Evolutionary conservation across 2,329 filamentous ascomycete genomes (phyloP), one percentile per base, ranked within the genome.

Genomic region (Tolypocladium tropicale): DNA sequence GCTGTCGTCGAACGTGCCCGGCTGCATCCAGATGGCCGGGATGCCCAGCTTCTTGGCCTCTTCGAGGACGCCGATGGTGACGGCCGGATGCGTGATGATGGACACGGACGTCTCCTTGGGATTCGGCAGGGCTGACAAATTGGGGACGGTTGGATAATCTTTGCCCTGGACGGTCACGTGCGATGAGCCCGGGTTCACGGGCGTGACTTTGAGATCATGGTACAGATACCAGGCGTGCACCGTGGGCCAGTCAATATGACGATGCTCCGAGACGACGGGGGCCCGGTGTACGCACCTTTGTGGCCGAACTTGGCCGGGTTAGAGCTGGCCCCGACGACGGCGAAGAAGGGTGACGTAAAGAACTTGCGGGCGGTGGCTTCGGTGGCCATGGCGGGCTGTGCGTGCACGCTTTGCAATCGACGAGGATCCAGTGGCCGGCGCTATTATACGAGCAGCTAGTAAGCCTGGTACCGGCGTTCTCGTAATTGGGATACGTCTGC

Each of bases 181-280:
- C 7, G 84, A 67, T 4, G 81, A 74, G 52, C 78, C 78, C 0
- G 93, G 92, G 73, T 97, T 96, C 70, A 97, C 81, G 11, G 93
- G 90, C 1, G 85, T 90, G 5, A 86, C 90, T 9, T 87, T 83
- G 43, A 97, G 81, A 39, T 79, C 77, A 73, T 90, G 90, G 36
- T 78, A 69, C 56, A 89, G 81, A 72, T 97, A 97, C 93, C 93
- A 97, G 16, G 82, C 82, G 68, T 96, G 90, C 62, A 97, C 91
- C 95, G 66, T 14, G 49, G 33, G 23, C 37, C n/a, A 25, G 39
- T 55, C 54, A 56, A 39, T 25, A 39, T 9, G 36, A 21, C 6
- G 28, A 46, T 30, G 36, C 55, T 34, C 36, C 32, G 6, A 10
- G 18, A 9, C 6, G 3, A 25, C 25, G 4, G 46, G 4, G 12